A percentile compares a stretch with the other conserved stretches of the same genome.
Conservation (phyloP, 495 filamentous ascomycete genomes). For the Aspergillus nidulans region DNA sequence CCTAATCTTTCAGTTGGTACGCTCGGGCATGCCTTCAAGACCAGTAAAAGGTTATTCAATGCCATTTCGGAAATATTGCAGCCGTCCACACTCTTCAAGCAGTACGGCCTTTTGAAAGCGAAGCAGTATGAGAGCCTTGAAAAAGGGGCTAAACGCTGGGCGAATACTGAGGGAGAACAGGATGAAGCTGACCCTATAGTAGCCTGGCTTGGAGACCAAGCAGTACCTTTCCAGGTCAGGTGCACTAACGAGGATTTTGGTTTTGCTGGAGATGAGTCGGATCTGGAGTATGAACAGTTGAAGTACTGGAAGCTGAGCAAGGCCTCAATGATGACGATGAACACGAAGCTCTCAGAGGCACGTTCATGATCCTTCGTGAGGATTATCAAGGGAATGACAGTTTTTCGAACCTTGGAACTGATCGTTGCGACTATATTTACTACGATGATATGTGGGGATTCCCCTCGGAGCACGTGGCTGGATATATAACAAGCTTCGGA, state of each 20-base stretch:
- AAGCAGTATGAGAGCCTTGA: conserved; percentile 59
- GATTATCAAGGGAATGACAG: conserved; percentile 36
- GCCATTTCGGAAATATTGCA: conserved; percentile 45
- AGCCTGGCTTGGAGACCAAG: conserved; percentile 58
- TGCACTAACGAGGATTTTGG: conserved; percentile 42
- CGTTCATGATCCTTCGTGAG: conserved; percentile 40
- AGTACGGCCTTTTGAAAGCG: conserved; percentile 54
- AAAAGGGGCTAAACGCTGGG: conserved; percentile 50
- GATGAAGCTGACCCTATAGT: conserved; percentile 45
- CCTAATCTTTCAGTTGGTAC: conserved; percentile 29
- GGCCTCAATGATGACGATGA: conserved; percentile 47
- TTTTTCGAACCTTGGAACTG: not conserved
- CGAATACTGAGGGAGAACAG: conserved; percentile 28
- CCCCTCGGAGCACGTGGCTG: conserved; percentile 46
- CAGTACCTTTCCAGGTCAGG: conserved; percentile 33
- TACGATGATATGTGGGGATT: conserved; percentile 55
- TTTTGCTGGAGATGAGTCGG: conserved; percentile 55
- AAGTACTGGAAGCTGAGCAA: conserved; percentile 62
- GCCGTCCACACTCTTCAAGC: conserved; percentile 35
- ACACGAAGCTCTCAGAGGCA: conserved; percentile 50
- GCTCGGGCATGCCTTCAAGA: conserved; percentile 25
- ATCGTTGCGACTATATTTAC: conserved; percentile 18
- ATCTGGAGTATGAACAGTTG: conserved; percentile 62
- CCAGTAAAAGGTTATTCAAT: conserved; percentile 41
- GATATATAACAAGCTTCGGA: conserved; percentile 56